Conservation (phyloP, 1,139 yeast genomes). For the Meyerozyma guilliermondii region DNA sequence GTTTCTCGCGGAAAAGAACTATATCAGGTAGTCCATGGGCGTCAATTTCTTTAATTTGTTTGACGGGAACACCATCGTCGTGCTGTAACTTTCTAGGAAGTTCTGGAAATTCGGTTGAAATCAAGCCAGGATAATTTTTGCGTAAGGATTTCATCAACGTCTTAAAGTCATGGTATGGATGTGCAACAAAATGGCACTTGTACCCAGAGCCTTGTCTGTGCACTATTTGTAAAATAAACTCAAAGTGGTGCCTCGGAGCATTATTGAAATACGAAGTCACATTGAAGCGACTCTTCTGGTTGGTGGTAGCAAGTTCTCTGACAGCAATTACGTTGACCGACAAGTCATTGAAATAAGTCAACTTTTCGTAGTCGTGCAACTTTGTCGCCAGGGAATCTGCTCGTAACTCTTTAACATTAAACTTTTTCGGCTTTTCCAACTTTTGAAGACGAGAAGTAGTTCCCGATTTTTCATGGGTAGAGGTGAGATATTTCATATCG, state of each 20-base stretch:
- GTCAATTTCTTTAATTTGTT: neutral
- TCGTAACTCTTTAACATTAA: constrained; percentile 4
- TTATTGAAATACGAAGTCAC: constrained; percentile 12
- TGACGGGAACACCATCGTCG: constrained; percentile 20
- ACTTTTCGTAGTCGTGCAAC: constrained; percentile 29
- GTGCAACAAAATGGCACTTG: constrained; percentile 42
- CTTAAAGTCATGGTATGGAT: constrained; percentile 65
- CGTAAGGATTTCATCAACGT: constrained; percentile 48
- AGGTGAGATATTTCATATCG: constrained; percentile 47
- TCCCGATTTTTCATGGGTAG: constrained; percentile 39
- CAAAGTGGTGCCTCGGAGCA: constrained; percentile 29
- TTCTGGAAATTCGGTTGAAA: constrained; percentile 51
- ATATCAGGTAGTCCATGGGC: neutral
- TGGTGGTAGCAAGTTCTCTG: constrained; percentile 16
- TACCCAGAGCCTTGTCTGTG: constrained; percentile 8
- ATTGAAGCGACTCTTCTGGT: neutral
- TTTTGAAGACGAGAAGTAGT: constrained; percentile 47
- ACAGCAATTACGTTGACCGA: constrained; percentile 68
- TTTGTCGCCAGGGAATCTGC: constrained; percentile 13
- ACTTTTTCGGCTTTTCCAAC: constrained; percentile 27
- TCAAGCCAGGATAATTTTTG: constrained; percentile 63
- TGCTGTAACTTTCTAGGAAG: constrained; percentile 49
- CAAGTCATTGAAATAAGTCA: constrained; percentile 51
- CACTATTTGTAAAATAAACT: constrained; percentile 38
- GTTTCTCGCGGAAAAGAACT: constrained; percentile 46